Evolutionary conservation across 2,329 filamentous ascomycete species (phyloP).

Genomic region (Chaetomiaceae sp.): DNA sequence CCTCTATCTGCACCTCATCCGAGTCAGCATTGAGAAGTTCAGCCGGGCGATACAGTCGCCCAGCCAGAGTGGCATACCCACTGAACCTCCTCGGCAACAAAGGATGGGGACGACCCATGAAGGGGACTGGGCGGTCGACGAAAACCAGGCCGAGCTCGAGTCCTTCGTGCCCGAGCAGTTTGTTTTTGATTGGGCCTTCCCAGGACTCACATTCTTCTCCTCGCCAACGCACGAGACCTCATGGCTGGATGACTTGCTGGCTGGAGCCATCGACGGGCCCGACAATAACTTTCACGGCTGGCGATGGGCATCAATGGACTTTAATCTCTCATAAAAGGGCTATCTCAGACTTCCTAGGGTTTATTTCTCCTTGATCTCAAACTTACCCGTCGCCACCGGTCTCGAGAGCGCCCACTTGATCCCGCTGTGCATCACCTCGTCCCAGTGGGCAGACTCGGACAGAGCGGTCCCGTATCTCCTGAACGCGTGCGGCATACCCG

Average conservation of each 20-base stretch:
- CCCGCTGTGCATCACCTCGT: not conserved
- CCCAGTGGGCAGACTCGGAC: not conserved
- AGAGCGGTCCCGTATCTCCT: not conserved
- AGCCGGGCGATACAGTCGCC: not conserved
- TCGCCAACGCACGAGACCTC: constrained; percentile 1
- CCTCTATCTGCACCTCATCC: not conserved
- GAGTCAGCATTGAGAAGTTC: constrained; percentile 6
- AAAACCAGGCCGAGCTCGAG: not conserved
- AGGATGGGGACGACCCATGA: not conserved
- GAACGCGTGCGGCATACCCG: not conserved
- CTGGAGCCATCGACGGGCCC: not conserved
- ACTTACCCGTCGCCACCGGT: not conserved
- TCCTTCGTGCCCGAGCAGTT: constrained; percentile 7
- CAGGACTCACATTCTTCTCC: not conserved
- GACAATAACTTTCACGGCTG: not conserved
- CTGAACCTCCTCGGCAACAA: not conserved
- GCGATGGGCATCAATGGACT: not conserved
- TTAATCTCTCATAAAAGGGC: not conserved
- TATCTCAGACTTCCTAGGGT: no score
- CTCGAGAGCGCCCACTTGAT: not conserved
- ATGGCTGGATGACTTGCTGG: constrained; percentile 1
- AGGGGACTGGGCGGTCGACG: not conserved
- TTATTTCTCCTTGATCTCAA: constrained; percentile 1
- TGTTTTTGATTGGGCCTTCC: constrained; percentile 6
- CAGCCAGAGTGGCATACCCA: not conserved